Base-by-base conservation (phyloP, 2,329 filamentous ascomycete species). In the Ophiostoma sp. region DNA sequence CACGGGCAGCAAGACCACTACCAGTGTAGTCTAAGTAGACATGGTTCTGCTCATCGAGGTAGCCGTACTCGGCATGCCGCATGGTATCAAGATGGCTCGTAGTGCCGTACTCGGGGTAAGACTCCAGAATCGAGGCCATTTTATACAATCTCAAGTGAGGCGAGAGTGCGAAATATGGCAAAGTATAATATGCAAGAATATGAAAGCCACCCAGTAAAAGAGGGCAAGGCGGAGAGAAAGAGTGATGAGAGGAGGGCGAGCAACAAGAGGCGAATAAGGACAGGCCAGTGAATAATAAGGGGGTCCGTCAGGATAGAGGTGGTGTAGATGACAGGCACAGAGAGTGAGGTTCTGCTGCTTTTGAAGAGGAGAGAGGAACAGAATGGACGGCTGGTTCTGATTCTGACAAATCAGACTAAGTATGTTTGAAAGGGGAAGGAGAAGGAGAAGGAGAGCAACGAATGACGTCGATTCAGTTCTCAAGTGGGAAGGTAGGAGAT, bases 11-110 rank as follows among this genome's bases (percentile, higher is more conserved):
- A 2, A 80, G 75, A 0, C 78, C 76, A 0, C 78, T 73, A 12
- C 79, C 79, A 0, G 78, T 78, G 71, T 80, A 81, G 73, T 81
- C 79, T 4, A 81, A 74, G 65, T 81, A 81, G 3, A 78, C 72
- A 52, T 80, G 79, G 55, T 74, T 67, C 45, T 79, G 75, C 42
- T 75, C 72, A 70, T 79, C 78, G 18, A 80, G 76, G 47, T 77
- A 77, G 40, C 72, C 68, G 67, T 80, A 80, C 47, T 80, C 76
- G 9, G 71, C 73, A 1, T 64, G 66, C 6, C 77, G 76, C 2
- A 79, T 70, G 7, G 70, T 67, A 67, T 80, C 78, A 4, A 80
- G 72, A 2, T 63, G 68, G 9, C 70, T 65, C 1, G 78, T 79
- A 6, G 70, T 67, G 40, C 42, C 70, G 64, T 80, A 80, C 65